Evolutionary conservation across 768 basidiomycete species (phyloP).

Genomic region (Agrocybe praecox): DNA sequence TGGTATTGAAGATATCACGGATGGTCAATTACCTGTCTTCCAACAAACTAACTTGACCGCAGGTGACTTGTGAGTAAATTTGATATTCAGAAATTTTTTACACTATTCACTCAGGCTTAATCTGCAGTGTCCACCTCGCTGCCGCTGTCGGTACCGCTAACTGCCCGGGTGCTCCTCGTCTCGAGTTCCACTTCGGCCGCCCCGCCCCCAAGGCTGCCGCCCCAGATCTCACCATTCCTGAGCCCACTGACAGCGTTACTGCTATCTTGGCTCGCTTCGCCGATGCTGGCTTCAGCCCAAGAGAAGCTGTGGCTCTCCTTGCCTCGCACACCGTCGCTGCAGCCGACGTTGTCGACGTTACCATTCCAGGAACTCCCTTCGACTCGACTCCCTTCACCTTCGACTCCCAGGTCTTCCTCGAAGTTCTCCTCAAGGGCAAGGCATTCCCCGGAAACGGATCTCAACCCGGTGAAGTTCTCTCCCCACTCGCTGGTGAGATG

Average conservation of each 20-base stretch:
- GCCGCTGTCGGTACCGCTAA: conserved; percentile 26
- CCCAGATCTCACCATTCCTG: conserved; percentile 18
- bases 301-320: conserved; percentile 22
- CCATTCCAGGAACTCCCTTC: conserved; percentile 29
- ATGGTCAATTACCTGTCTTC: conserved; percentile 18
- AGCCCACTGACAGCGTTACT: conserved; percentile 19
- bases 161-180: conserved; percentile 34
- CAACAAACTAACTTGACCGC: conserved; percentile 9
- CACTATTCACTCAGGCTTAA: too few species aligned
- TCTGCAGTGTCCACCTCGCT: conserved; percentile 15
- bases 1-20: conserved; percentile 21
- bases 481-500: conserved; percentile 36
- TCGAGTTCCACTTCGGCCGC: conserved; percentile 30
- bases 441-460: conserved; percentile 13
- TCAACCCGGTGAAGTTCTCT: conserved; percentile 30
- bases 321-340: conserved; percentile 24
- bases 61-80: conserved; percentile 20
- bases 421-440: conserved; percentile 26
- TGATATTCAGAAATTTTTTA: too few species aligned
- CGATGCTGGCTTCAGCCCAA: conserved; percentile 24
- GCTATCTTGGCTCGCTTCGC: conserved; percentile 22
- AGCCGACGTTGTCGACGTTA: conserved; percentile 15
- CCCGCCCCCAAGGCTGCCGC: conserved; percentile 20
- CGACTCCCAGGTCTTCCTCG: conserved; percentile 37
- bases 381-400: conserved; percentile 33